phyloP scores from a whole-genome alignment of 169 alveolate species.

The Plasmodium gallinaceum region DNA sequence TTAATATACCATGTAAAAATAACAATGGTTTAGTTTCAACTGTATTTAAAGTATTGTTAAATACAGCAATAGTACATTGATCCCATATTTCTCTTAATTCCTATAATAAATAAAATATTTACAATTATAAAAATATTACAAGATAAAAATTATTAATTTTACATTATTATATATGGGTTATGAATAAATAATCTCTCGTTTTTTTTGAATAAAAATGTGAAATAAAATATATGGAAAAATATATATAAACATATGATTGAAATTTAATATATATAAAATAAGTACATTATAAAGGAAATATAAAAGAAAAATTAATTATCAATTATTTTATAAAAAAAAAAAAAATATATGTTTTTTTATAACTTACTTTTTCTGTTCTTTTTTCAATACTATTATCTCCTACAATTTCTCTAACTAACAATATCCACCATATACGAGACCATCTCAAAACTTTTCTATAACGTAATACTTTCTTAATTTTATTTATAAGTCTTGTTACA shows the following conservation, averaged over 20 bases:
- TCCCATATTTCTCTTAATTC: conserved; percentile 75
- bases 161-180: not conserved
- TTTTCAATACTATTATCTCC: conserved; percentile 57
- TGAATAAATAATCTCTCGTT: not conserved
- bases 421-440: conserved; percentile 78
- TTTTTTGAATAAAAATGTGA: conserved; percentile 7
- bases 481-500: conserved; percentile 22
- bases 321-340: no score
- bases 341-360: not conserved
- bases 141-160: not conserved
- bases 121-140: not conserved
- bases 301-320: no score
- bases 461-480: conserved; percentile 40
- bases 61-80: conserved; percentile 74
- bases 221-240: conserved; percentile 9
- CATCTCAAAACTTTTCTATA: conserved; percentile 77
- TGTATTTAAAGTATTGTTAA: conserved; percentile 64
- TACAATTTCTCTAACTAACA: conserved; percentile 73
- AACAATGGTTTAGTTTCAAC: conserved; percentile 71
- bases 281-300: not conserved
- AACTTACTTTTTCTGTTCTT: conserved; percentile 51
- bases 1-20: conserved; percentile 73
- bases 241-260: not conserved
- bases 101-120: conserved; percentile 31
- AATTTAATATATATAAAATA: not conserved